Conservation (phyloP, 345 rosid species). For the Aquilaria sinensis region DNA sequence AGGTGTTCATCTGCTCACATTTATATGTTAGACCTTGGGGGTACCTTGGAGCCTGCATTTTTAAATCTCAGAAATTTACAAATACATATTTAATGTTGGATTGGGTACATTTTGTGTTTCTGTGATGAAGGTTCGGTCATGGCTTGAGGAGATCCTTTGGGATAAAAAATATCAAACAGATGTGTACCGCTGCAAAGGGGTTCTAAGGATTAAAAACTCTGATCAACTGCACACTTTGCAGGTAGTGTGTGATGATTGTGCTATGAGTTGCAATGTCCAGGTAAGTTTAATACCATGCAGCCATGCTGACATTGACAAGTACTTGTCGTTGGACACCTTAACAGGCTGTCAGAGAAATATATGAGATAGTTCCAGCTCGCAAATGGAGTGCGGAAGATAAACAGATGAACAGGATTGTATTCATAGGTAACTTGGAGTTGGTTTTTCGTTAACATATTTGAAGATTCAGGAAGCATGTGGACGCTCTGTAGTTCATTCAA, state of each 20-base stretch:
- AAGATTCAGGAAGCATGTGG: background rate
- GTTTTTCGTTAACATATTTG: background rate
- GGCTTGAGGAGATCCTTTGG: conserved; percentile 97
- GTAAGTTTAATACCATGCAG: conserved; percentile 5
- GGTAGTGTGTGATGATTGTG: conserved; percentile 35
- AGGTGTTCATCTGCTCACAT: background rate
- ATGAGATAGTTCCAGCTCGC: conserved; percentile 77
- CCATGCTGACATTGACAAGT: background rate
- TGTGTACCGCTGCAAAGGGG: conserved; percentile 91
- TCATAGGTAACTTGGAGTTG: conserved; percentile 49
- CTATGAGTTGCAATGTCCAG: background rate
- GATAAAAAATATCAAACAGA: conserved; percentile 75
- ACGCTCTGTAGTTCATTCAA: background rate
- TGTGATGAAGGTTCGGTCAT: conserved; percentile 49
- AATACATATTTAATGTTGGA: background rate
- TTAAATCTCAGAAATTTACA: background rate
- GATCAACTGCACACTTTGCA: conserved; percentile 82
- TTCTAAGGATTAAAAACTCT: conserved; percentile 56
- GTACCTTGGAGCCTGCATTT: background rate
- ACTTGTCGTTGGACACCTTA: conserved; percentile 13
- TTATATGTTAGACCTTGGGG: background rate
- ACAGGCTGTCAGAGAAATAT: conserved; percentile 94
- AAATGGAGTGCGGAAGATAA: conserved; percentile 64
- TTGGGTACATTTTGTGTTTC: background rate
- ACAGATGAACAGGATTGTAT: conserved; percentile 61